Percentiles rank a stretch among this genome's conserved stretches.
Evolutionary conservation across 148 eudicot genomes (phyloP).

Genomic region (Simmondsia chinensis): DNA sequence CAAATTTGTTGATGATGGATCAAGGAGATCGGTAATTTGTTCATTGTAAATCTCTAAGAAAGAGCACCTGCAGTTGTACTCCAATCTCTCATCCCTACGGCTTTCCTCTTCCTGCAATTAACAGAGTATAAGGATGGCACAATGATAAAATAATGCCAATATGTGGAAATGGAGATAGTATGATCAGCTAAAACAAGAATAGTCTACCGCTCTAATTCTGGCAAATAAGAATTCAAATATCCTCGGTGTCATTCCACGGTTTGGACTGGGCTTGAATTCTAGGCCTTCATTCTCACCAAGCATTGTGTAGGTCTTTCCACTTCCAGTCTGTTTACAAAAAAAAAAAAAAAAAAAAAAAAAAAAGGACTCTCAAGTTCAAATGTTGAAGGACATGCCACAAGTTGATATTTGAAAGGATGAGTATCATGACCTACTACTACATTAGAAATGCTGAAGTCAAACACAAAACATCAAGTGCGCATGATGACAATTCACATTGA

Average conservation of each 20-base stretch:
- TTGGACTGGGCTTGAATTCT: constrained; percentile 65
- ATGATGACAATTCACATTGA: too few relatives aligned
- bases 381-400: too few relatives aligned
- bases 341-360: not conserved
- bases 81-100: constrained; percentile 76
- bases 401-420: too few relatives aligned
- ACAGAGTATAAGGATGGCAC: constrained; percentile 5
- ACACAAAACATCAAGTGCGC: too few relatives aligned
- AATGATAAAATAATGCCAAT: not conserved
- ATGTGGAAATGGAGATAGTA: not conserved
- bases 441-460: too few relatives aligned
- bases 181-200: constrained; percentile 1
- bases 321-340: constrained; percentile 58
- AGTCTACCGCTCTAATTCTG: constrained; percentile 82
- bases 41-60: constrained; percentile 96
- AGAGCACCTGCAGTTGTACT: constrained; percentile 91
- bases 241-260: constrained; percentile 96
- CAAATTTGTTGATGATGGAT: constrained; percentile 88
- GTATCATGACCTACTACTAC: too few relatives aligned
- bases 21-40: constrained; percentile 91
- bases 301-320: constrained; percentile 97
- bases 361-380: too few relatives aligned
- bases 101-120: constrained; percentile 84
- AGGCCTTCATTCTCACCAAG: constrained; percentile 87
- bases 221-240: constrained; percentile 97